Conservation (phyloP, 345 rosid genomes). For the Isatis tinctoria region DNA sequence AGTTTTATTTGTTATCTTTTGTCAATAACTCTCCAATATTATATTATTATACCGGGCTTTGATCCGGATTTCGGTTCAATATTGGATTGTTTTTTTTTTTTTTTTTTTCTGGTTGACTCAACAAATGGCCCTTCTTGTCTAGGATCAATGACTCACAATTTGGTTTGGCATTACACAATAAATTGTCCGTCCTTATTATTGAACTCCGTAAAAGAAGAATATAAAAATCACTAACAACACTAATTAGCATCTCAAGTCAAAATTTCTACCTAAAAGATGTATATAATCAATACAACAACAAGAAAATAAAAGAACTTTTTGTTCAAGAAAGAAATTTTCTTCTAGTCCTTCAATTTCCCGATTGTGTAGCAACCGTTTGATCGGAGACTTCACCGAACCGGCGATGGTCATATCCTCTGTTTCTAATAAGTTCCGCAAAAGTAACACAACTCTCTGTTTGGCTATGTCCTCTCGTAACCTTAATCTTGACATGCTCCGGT, state of each 20-base stretch:
- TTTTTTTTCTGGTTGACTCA: no score
- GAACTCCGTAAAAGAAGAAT: neutral
- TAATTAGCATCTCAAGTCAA: constrained; percentile 4
- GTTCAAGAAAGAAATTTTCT: neutral
- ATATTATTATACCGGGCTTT: neutral
- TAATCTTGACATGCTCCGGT: constrained; percentile 48
- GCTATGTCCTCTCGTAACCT: constrained; percentile 39
- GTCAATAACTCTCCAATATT: neutral
- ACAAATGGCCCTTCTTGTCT: neutral
- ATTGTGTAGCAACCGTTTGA: neutral
- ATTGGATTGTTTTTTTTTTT: no score
- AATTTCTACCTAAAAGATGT: constrained; percentile 1
- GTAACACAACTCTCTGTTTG: constrained; percentile 51
- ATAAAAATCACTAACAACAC: neutral
- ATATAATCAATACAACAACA: constrained; percentile 25
- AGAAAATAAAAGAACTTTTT: neutral
- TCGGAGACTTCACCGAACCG: constrained; percentile 33
- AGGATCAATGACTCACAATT: neutral
- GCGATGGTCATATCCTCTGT: constrained; percentile 23
- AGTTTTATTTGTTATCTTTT: neutral
- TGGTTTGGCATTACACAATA: neutral
- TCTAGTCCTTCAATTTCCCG: neutral
- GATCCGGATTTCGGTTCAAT: no score
- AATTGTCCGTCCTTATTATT: neutral
- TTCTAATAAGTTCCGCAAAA: constrained; percentile 44